These are phyloP conservation scores for Moricandia arvensis DNA, from an alignment of 345 rosid genomes.

Conservation along the genomic window DNA sequence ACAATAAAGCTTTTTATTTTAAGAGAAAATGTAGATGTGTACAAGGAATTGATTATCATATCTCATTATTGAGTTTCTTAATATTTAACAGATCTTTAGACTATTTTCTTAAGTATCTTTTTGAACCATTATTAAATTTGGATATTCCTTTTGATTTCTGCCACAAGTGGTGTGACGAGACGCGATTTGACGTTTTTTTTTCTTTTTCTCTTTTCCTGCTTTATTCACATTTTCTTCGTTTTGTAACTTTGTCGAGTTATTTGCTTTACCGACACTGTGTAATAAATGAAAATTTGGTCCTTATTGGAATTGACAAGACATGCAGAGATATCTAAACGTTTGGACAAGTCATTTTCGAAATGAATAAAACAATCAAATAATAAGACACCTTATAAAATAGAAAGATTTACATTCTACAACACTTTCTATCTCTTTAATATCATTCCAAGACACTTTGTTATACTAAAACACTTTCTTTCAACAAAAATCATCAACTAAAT, in stretches of 20 bases:
- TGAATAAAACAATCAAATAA: neutral
- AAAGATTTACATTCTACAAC: too few species aligned
- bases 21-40: neutral
- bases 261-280: slow-evolving; percentile 28
- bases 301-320: slow-evolving; percentile 18
- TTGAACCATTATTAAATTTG: neutral
- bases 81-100: neutral
- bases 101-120: neutral
- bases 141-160: slow-evolving; percentile 5
- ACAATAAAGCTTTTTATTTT: neutral
- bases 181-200: neutral
- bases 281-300: neutral
- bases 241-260: slow-evolving; percentile 16
- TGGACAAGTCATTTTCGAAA: slow-evolving; percentile 13
- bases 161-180: slow-evolving; percentile 21
- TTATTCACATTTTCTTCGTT: slow-evolving; percentile 1
- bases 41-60: neutral
- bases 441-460: too few species aligned
- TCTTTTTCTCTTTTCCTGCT: neutral
- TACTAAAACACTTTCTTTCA: too few species aligned
- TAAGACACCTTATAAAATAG: too few species aligned
- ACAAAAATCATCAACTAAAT: too few species aligned
- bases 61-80: neutral
- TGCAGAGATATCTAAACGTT: neutral
- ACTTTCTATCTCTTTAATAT: too few species aligned